Conservation (phyloP, 768 basidiomycete genomes). For the Boletus eberwhitei region DNA sequence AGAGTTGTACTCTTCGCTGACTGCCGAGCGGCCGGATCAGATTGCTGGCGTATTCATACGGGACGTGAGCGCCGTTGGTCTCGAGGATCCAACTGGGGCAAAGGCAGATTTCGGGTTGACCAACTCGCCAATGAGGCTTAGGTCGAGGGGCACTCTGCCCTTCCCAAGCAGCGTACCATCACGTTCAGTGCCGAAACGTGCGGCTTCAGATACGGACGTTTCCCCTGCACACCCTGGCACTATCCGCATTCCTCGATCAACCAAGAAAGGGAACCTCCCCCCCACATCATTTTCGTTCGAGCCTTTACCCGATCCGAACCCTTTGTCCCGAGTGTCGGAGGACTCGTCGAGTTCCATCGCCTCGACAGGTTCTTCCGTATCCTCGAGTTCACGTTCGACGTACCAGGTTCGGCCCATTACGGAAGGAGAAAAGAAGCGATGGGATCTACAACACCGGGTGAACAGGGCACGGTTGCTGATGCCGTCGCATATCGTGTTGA, state of each 20-base stretch:
- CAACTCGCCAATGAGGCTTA: conserved; percentile 1
- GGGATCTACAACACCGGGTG: conserved; percentile 61
- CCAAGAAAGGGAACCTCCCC: conserved; percentile 11
- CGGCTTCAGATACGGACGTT: conserved; percentile 20
- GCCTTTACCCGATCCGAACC: conserved; percentile 8
- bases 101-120: background rate
- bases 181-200: conserved; percentile 13
- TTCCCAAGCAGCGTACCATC: background rate
- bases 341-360: conserved; percentile 26
- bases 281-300: conserved; percentile 11
- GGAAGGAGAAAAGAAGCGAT: conserved; percentile 54
- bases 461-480: conserved; percentile 58
- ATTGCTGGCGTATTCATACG: conserved; percentile 82
- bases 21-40: conserved; percentile 63
- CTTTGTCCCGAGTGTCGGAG: conserved; percentile 15
- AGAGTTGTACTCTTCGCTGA: conserved; percentile 81
- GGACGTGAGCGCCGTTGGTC: conserved; percentile 50
- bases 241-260: conserved; percentile 14
- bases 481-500: conserved; percentile 53
- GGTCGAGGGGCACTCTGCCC: conserved; percentile 8
- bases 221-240: conserved; percentile 2
- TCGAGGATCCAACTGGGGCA: conserved; percentile 66
- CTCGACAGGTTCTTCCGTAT: conserved; percentile 20
- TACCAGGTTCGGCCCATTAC: conserved; percentile 28
- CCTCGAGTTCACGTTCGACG: conserved; percentile 16